Evolutionary conservation across 768 basidiomycete species (phyloP).

Genomic region (Xanthoconium stramineum): DNA sequence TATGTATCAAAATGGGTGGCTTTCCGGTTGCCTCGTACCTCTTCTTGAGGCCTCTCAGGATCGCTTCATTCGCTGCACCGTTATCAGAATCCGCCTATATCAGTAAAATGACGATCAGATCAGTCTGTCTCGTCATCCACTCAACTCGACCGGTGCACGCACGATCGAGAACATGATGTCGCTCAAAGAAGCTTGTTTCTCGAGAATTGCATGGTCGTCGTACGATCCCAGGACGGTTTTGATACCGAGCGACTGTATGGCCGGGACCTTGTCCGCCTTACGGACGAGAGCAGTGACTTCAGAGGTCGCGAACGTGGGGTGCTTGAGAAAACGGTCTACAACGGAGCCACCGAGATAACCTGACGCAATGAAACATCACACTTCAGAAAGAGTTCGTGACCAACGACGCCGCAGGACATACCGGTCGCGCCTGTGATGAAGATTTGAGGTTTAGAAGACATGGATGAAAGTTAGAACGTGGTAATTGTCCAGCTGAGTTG

Average conservation of each 20-base stretch:
- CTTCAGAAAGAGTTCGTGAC: background rate
- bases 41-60: conserved; percentile 52
- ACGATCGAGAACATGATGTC: conserved; percentile 45
- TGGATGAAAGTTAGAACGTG: background rate
- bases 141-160: background rate
- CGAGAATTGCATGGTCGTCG: conserved; percentile 40
- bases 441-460: conserved; percentile 20
- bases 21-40: conserved; percentile 40
- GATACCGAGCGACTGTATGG: conserved; percentile 23
- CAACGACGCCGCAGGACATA: background rate
- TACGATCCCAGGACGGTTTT: conserved; percentile 42
- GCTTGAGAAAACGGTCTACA: conserved; percentile 28
- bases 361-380: background rate
- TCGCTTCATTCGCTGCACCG: conserved; percentile 40
- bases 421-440: conserved; percentile 24
- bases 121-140: background rate
- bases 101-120: background rate
- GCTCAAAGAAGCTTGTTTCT: conserved; percentile 41
- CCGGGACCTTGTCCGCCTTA: conserved; percentile 24
- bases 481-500: background rate
- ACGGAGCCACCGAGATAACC: conserved; percentile 37
- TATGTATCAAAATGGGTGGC: conserved; percentile 55
- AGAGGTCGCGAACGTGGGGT: conserved; percentile 19
- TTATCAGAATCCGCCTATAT: conserved; percentile 48
- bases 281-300: conserved; percentile 31